Conservation (phyloP, 2,329 filamentous ascomycete genomes). For the Niveomyces coronatus region DNA sequence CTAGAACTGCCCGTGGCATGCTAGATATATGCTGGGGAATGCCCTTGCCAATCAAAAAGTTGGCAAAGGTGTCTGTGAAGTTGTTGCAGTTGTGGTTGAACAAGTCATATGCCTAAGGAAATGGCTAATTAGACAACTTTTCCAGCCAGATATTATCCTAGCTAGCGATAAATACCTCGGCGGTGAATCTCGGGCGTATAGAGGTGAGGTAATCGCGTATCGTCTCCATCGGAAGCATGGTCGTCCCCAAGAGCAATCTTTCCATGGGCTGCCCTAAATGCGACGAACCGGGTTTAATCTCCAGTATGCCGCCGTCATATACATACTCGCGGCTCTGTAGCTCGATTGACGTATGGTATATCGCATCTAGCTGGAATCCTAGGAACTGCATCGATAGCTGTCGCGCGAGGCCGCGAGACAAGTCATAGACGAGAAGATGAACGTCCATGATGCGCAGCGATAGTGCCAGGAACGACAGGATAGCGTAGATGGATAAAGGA, state of each 20-base stretch:
- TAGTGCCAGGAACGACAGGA: too few species aligned
- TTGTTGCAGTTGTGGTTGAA: slow-evolving; percentile 96
- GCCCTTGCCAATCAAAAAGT: slow-evolving; percentile 77
- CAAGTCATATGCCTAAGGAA: slow-evolving; percentile 68
- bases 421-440: slow-evolving; percentile 67
- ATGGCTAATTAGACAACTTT: too few species aligned
- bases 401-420: slow-evolving; percentile 51
- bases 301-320: slow-evolving; percentile 80
- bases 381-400: slow-evolving; percentile 44
- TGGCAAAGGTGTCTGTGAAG: slow-evolving; percentile 85
- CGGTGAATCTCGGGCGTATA: slow-evolving; percentile 69
- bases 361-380: slow-evolving; percentile 65
- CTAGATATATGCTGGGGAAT: slow-evolving; percentile 82
- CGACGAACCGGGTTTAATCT: slow-evolving; percentile 68
- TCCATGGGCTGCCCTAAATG: slow-evolving; percentile 82
- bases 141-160: too few species aligned
- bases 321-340: slow-evolving; percentile 79
- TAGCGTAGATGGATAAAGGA: too few species aligned
- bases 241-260: slow-evolving; percentile 62
- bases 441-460: slow-evolving; percentile 52
- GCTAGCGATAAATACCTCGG: slow-evolving; percentile 51
- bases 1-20: slow-evolving; percentile 74
- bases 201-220: slow-evolving; percentile 84
- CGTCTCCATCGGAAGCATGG: slow-evolving; percentile 67
- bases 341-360: slow-evolving; percentile 91